Evolutionary conservation across 345 rosid species (phyloP).

Genomic region (Arabidopsis thaliana): TAIR10.1 NC_003074.8:5143001-5143500

Average conservation of each 20-base stretch:
- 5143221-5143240: constrained; percentile 31
- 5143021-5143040: too few relatives aligned
- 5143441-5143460: neutral
- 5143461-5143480: neutral
- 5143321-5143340: constrained; percentile 40
- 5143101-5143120: constrained; percentile 17
- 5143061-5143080: constrained; percentile 38
- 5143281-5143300: constrained; percentile 38
- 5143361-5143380: constrained; percentile 14
- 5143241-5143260: constrained; percentile 13
- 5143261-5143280: constrained; percentile 35
- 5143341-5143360: constrained; percentile 47
- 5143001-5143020: constrained; percentile 17
- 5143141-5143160: constrained; percentile 5
- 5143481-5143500: neutral
- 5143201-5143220: constrained; percentile 32
- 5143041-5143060: constrained; percentile 10
- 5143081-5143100: constrained; percentile 42
- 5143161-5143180: constrained; percentile 15
- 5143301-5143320: constrained; percentile 25
- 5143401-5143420: constrained; percentile 21
- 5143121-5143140: constrained; percentile 21
- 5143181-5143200: constrained; percentile 14
- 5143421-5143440: neutral
- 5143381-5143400: constrained; percentile 23